phyloP scores from a whole-genome alignment of 139 green algal genomes.

The Tetraselmis chui region DNA sequence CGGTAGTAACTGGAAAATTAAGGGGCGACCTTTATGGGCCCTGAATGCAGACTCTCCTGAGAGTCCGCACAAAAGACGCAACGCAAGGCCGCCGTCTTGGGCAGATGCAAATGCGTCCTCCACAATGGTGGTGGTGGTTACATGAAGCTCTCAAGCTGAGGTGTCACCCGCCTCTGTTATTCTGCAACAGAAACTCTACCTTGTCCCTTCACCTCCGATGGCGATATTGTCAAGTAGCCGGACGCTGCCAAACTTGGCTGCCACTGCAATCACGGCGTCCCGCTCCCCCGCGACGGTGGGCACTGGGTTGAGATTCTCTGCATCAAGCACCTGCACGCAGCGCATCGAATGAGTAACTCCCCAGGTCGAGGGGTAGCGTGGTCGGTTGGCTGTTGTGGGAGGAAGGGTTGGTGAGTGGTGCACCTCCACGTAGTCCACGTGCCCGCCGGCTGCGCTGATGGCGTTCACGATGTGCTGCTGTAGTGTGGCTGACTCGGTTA shows the following conservation, averaged over 20 bases:
- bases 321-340: conserved; percentile 61
- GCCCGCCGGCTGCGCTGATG: conserved; percentile 48
- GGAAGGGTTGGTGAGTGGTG: background rate
- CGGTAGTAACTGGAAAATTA: too few relatives aligned
- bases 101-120: too few relatives aligned
- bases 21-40: too few relatives aligned
- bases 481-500: conserved; percentile 17
- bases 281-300: conserved; percentile 18
- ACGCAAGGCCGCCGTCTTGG: too few relatives aligned
- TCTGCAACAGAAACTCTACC: too few relatives aligned
- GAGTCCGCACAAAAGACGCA: too few relatives aligned
- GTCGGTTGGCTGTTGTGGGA: background rate
- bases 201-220: conserved; percentile 17
- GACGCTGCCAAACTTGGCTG: conserved; percentile 76
- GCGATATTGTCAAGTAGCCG: conserved; percentile 92
- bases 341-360: too few relatives aligned
- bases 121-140: too few relatives aligned
- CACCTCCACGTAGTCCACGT: conserved; percentile 85
- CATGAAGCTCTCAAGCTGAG: too few relatives aligned
- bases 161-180: too few relatives aligned
- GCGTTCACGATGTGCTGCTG: conserved; percentile 23
- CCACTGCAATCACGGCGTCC: conserved; percentile 63
- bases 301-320: conserved; percentile 48
- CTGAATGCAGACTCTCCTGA: too few relatives aligned
- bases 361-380: conserved; percentile 20